Evolutionary conservation across 495 filamentous ascomycete genomes (phyloP).

Genomic region (Oidiodendron maius): DNA sequence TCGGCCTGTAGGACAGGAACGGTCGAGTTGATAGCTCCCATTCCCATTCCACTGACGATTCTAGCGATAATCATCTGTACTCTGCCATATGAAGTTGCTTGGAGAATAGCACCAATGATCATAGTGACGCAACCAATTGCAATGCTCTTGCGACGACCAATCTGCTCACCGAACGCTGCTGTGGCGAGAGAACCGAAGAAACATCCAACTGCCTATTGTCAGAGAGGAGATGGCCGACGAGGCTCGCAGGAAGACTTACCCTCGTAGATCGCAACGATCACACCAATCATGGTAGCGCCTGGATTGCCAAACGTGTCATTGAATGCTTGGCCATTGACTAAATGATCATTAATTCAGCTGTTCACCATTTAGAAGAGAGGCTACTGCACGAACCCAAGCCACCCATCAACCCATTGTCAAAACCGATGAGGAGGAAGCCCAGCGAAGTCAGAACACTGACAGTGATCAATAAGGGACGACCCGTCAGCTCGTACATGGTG

Average conservation of each 20-base stretch:
- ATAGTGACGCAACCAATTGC: conserved; percentile 61
- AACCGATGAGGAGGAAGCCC: conserved; percentile 28
- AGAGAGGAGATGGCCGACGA: too few relatives aligned
- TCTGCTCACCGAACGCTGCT: conserved; percentile 55
- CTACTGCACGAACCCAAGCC: conserved; percentile 8
- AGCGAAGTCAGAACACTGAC: conserved; percentile 22
- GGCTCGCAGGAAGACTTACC: too few relatives aligned
- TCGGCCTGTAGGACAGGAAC: conserved; percentile 37
- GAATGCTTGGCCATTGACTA: conserved; percentile 24
- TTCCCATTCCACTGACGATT: conserved; percentile 38
- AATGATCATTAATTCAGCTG: too few relatives aligned
- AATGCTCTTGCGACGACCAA: conserved; percentile 67
- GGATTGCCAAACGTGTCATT: conserved; percentile 24
- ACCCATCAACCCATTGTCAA: conserved; percentile 29
- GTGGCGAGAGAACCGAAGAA: conserved; percentile 62
- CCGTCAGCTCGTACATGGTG: conserved; percentile 12
- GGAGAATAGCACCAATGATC: conserved; percentile 60
- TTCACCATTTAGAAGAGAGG: too few relatives aligned
- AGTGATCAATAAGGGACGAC: conserved; percentile 9
- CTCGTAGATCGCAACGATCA: conserved; percentile 31
- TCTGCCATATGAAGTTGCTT: conserved; percentile 51
- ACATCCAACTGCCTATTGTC: too few relatives aligned
- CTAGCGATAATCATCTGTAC: conserved; percentile 56
- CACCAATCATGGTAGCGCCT: conserved; percentile 23
- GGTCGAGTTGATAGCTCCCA: conserved; percentile 30